These are phyloP conservation scores for Secale cereale DNA, from an alignment of 176 grass and related monocot genomes.

Conservation along the genomic window DNA sequence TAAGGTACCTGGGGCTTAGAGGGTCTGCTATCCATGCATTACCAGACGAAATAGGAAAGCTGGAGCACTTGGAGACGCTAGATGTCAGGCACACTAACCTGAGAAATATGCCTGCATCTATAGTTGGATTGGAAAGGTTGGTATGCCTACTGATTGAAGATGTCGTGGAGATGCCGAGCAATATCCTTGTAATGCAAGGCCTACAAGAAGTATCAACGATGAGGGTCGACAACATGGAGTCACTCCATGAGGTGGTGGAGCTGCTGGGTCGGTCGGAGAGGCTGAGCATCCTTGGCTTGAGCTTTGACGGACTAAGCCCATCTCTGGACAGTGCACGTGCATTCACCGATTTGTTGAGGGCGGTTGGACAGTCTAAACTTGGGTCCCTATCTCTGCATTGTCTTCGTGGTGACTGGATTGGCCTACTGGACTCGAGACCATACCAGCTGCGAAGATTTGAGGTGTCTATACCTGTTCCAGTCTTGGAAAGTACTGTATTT, in stretches of 20 bases:
- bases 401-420: not conserved
- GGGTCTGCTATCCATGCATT: not conserved
- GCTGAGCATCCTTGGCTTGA: not conserved
- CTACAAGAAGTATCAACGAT: not conserved
- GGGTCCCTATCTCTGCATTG: not conserved
- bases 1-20: constrained; percentile 7
- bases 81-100: not conserved
- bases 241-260: too few species aligned
- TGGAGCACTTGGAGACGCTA: not conserved
- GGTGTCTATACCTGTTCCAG: too few species aligned
- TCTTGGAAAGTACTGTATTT: too few species aligned
- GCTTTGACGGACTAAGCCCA: too few species aligned
- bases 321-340: too few species aligned
- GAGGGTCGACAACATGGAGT: not conserved
- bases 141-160: not conserved
- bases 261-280: not conserved
- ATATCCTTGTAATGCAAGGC: not conserved
- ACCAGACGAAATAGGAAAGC: not conserved
- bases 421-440: too few species aligned
- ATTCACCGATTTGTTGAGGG: not conserved
- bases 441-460: too few species aligned
- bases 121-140: not conserved
- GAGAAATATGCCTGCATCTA: not conserved
- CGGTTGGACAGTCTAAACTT: not conserved
- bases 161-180: fast-evolving